A percentile compares a stretch with the other conserved stretches of the same genome.
These are phyloP conservation scores for Candolleomyces efflorescens DNA, from an alignment of 768 basidiomycete species.

Conservation along the genomic window DNA sequence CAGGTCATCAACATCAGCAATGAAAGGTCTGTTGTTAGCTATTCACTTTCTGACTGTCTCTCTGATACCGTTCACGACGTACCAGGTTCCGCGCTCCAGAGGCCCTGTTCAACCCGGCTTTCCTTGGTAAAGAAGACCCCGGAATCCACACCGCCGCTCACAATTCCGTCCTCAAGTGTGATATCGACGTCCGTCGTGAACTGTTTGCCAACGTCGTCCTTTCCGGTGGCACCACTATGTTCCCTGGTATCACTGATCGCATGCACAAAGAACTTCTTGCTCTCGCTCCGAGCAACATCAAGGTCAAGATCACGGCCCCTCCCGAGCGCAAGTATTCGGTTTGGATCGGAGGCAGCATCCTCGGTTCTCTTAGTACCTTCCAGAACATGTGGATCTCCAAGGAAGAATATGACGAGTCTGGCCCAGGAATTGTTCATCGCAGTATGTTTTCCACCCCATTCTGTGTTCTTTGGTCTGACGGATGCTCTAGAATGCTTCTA, in stretches of 20 bases:
- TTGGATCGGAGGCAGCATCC: constrained; percentile 77
- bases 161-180: constrained; percentile 60
- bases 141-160: constrained; percentile 91
- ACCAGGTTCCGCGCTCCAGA: constrained; percentile 86
- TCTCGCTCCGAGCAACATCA: constrained; percentile 74
- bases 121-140: constrained; percentile 84
- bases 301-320: constrained; percentile 75
- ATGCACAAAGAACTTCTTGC: constrained; percentile 65
- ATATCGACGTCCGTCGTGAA: constrained; percentile 50
- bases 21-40: constrained; percentile 66
- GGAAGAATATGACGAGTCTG: constrained; percentile 78
- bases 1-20: constrained; percentile 89
- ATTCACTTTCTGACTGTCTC: constrained; percentile 40
- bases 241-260: constrained; percentile 53
- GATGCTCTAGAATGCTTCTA: no score
- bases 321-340: constrained; percentile 86
- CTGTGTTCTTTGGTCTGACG: no score
- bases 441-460: constrained; percentile 34
- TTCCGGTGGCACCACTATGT: constrained; percentile 57
- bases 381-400: constrained; percentile 85
- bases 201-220: constrained; percentile 51
- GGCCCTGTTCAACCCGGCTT: constrained; percentile 88
- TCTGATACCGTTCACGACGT: neutral
- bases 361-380: constrained; percentile 82
- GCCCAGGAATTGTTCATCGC: constrained; percentile 65